Base-by-base conservation (phyloP, 139 green algal genomes). In the Tetradesmus obliquus region DNA sequence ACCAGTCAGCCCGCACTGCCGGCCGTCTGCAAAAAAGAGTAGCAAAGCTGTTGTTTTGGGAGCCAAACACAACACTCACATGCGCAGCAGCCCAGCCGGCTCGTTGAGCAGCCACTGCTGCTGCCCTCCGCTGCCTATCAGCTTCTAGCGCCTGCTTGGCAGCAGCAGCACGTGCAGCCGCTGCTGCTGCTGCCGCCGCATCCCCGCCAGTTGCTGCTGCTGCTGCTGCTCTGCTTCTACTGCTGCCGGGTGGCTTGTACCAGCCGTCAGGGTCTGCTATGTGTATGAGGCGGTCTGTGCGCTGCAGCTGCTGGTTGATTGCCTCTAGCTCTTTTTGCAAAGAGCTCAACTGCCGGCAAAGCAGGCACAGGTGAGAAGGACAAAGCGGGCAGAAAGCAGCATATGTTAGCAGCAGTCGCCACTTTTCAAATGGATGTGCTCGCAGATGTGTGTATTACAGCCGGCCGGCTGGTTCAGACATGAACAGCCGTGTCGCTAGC, bases 231-330 rank as follows among this genome's bases (percentile, higher is more conserved):
- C 17, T 58, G 32, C 81, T 79, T 19, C 79, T 32, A 55, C 55
- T 51, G 20, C n/a, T 54, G 54, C 55, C 17, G 2, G 88, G 88
- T 86, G 93, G 91, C 51, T 94, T 82, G 91, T 96, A 96, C 94
- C 96, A 98, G 2, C 95, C 95, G 55, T 96, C 88, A 0, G 96
- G 96, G 88, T 98, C 96, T 8, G 96, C 96, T 51, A 98, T 94
- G 54, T 93, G 92, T 3, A 98, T 93, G 80, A 98, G 94, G 12
- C 85, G 84, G 54, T 95, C 92, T 15, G 93, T 92, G 19, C 95
- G 92, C 17, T 89, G 91, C 55, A 98, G 87, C 93, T 96, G 92
- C 2, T 74, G 57, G 53, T 97, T 91, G 53, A 97, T 81, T 0
- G 95, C 93, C 0, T 84, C 92, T 13, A 97, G 66, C 86, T 97